Conservation (phyloP, 345 rosid genomes). For the Eucalyptus erythrocorys region DNA sequence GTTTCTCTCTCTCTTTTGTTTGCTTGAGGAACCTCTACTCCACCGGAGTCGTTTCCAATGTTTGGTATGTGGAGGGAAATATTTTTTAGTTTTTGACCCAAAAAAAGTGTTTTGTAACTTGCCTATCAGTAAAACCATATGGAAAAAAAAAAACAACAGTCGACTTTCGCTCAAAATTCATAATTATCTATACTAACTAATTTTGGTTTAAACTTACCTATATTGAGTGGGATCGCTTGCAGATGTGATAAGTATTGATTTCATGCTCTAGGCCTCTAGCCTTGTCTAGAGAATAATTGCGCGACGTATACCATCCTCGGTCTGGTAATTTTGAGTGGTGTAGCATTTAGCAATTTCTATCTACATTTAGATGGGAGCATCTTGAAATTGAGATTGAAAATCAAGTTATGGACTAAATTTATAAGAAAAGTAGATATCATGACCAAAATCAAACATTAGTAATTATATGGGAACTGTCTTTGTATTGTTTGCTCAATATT, state of each 20-base stretch:
- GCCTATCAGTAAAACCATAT: not conserved
- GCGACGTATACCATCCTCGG: rapidly evolving
- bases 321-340: no score
- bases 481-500: not conserved
- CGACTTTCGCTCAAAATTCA: no score
- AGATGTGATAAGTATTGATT: no score
- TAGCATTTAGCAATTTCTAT: no score
- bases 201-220: not conserved
- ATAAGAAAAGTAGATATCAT: not conserved
- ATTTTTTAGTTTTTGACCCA: not conserved
- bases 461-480: not conserved
- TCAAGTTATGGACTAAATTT: not conserved
- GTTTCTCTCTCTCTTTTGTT: no score
- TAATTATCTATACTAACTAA: not conserved
- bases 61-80: not conserved
- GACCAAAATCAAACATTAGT: not conserved
- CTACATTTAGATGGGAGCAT: not conserved
- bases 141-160: not conserved
- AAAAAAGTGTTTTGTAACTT: not conserved
- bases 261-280: not conserved
- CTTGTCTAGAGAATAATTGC: not conserved
- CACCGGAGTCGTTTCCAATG: no score
- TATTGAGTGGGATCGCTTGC: not conserved
- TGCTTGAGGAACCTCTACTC: no score
- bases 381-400: not conserved